Base-by-base conservation (phyloP, 2,329 filamentous ascomycete genomes). In the Exophiala mesophila region DNA sequence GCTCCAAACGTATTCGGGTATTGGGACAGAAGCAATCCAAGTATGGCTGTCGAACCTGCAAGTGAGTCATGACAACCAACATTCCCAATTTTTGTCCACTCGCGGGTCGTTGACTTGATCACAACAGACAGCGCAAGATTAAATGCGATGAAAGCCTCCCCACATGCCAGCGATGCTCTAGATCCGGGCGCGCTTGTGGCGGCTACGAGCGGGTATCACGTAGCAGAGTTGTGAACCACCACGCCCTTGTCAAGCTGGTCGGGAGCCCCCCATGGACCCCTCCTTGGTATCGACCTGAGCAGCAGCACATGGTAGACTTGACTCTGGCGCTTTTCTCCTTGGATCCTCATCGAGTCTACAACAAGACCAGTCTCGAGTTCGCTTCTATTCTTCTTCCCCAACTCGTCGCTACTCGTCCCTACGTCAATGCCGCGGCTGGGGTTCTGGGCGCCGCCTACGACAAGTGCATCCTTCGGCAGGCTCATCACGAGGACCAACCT, bases 21-120 rank as follows among this genome's bases (percentile, higher is more conserved):
- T 32, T 42, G 6, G 39, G 29, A 13, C 39, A 42, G 20, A 42
- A 42, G 15, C 39, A 42, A 20, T 36, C 31, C 17, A 42, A 37
- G 32, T 42, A 38, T 34, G 39, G 39, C 32, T 42, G 39, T 42
- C 30, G 30, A 15, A 42, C 39, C 8, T 42, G 39, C 32, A 42
- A 36, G 39, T 41, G 17, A 34, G 38, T 41, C 6, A 5, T 17
- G n/a, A n/a, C n/a, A n/a, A n/a, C n/a, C n/a, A n/a, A n/a, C n/a
- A n/a, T n/a, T n/a, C n/a, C n/a, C n/a, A n/a, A n/a, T n/a, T n/a
- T n/a, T n/a, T n/a, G n/a, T n/a, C n/a, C n/a, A n/a, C n/a, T n/a
- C n/a, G n/a, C n/a, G n/a, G n/a, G n/a, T n/a, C n/a, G n/a, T n/a
- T n/a, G n/a, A n/a, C n/a, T n/a, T n/a, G n/a, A n/a, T n/a, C n/a